phyloP scores from a whole-genome alignment of 306 rosid genomes.

The Mimosa pudica region DNA sequence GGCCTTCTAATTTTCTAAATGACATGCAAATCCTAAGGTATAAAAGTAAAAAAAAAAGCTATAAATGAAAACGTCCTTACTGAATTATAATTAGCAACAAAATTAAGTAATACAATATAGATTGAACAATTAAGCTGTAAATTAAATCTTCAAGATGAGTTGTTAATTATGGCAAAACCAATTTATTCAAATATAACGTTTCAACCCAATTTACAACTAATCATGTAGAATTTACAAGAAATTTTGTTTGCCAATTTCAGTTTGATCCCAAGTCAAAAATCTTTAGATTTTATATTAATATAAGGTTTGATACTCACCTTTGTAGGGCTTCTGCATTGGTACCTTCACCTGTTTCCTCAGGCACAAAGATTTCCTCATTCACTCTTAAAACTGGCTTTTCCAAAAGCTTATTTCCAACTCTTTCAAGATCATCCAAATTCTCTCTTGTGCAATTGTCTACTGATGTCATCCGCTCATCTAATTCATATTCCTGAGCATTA shows the following conservation, averaged over 20 bases:
- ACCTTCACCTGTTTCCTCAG: conserved; percentile 16
- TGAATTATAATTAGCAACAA: too few species aligned
- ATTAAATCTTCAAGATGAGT: neutral
- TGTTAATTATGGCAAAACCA: neutral
- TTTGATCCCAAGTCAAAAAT: too few species aligned
- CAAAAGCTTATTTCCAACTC: conserved; percentile 45
- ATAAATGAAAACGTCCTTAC: too few species aligned
- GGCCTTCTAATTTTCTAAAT: neutral
- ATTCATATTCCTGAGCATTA: conserved; percentile 53
- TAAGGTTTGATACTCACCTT: neutral
- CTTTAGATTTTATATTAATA: too few species aligned
- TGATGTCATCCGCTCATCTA: conserved; percentile 31
- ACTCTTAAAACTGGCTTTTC: conserved; percentile 42
- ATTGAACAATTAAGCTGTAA: too few species aligned
- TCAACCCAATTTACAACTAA: neutral
- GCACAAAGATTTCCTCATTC: conserved; percentile 45
- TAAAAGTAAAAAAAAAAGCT: too few species aligned
- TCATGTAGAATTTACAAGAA: too few species aligned
- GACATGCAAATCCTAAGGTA: neutral
- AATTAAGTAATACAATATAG: too few species aligned
- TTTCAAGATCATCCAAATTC: conserved; percentile 52
- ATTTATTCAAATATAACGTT: too few species aligned
- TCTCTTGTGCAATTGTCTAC: conserved; percentile 42
- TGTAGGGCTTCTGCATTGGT: neutral
- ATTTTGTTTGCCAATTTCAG: too few species aligned